Evolutionary conservation across 192 early-diverging fungal genomes (phyloP).

Genomic region (Thamnidium elegans): DNA sequence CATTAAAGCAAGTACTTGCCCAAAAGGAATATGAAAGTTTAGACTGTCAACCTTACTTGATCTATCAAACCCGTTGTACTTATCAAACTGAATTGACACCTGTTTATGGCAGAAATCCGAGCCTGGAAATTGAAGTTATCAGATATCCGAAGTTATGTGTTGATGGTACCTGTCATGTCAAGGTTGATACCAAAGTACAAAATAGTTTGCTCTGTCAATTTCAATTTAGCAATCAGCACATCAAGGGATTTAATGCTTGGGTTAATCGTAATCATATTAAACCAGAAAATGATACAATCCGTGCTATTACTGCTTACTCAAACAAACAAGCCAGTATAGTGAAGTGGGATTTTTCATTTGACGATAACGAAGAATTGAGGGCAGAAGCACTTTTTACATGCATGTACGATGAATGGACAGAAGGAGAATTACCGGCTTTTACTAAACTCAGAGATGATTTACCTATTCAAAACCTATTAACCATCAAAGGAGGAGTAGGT

Average conservation of each 20-base stretch:
- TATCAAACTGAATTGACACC: background rate
- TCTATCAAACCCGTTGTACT: constrained; percentile 13
- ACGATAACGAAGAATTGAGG: constrained; percentile 15
- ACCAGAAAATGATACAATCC: background rate
- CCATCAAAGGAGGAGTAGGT: constrained; percentile 29
- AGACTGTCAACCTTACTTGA: background rate
- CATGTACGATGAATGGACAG: constrained; percentile 52
- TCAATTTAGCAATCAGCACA: constrained; percentile 5
- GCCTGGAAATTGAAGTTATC: background rate
- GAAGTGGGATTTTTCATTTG: constrained; percentile 2
- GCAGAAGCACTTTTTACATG: constrained; percentile 38
- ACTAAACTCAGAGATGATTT: constrained; percentile 34
- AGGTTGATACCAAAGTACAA: constrained; percentile 29
- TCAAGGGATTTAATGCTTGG: constrained; percentile 19
- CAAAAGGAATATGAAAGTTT: background rate
- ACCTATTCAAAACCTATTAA: constrained; percentile 36
- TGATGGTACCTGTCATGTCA: constrained; percentile 20
- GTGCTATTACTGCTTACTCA: constrained; percentile 5
- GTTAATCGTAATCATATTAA: background rate
- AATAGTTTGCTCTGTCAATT: constrained; percentile 39
- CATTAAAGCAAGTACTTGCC: constrained; percentile 23
- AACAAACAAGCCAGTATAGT: background rate
- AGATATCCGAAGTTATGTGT: constrained; percentile 1
- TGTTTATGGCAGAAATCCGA: background rate
- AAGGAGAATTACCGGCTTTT: constrained; percentile 46